phyloP scores from a whole-genome alignment of 75 land plant species.

The Cryptomeria japonica region DNA sequence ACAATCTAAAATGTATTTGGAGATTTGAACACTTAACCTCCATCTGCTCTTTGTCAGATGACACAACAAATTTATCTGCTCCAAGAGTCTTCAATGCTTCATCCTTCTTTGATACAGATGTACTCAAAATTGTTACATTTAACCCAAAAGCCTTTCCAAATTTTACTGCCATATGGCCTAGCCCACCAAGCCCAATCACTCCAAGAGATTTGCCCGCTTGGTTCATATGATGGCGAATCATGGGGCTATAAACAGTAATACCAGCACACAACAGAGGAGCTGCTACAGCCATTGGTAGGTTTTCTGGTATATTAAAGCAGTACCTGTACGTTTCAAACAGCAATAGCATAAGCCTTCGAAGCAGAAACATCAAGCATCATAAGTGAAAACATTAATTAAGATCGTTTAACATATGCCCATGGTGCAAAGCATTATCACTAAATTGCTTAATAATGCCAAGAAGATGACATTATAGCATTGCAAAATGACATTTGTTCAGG shows the following conservation, averaged over 20 bases:
- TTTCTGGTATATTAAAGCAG: slow-evolving; percentile 67
- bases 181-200: slow-evolving; percentile 88
- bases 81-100: slow-evolving; percentile 76
- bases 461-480: neutral
- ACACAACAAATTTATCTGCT: slow-evolving; percentile 79
- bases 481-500: neutral
- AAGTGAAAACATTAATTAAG: neutral
- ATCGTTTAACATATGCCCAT: neutral
- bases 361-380: neutral
- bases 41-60: slow-evolving; percentile 71
- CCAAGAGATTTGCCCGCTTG: slow-evolving; percentile 80
- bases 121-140: slow-evolving; percentile 82
- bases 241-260: slow-evolving; percentile 84
- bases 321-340: slow-evolving; percentile 35
- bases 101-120: slow-evolving; percentile 69
- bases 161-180: slow-evolving; percentile 90
- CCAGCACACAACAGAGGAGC: slow-evolving; percentile 94
- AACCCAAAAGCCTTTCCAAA: slow-evolving; percentile 91
- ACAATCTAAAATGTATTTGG: neutral
- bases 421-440: neutral
- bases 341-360: neutral
- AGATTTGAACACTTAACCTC: slow-evolving; percentile 33
- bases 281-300: slow-evolving; percentile 56
- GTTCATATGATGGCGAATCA: slow-evolving; percentile 82
- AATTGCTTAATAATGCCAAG: neutral